A percentile compares a stretch with the other conserved stretches of the same genome.
Conservation (phyloP, 116 monocot species). For the Iris pallida region DNA sequence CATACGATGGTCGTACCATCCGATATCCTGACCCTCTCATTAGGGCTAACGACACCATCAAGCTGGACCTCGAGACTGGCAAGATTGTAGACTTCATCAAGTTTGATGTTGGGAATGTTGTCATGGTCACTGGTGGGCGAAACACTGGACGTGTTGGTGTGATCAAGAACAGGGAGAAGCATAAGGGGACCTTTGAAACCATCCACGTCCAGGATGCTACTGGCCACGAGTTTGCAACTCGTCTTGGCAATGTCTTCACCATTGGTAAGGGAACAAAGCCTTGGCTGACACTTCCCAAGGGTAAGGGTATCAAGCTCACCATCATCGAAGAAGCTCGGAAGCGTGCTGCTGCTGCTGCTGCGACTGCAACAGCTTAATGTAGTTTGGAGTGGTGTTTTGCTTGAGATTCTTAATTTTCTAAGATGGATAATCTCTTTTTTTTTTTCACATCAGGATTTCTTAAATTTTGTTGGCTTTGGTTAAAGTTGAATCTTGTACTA, state of each 20-base stretch:
- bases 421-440: too few species aligned
- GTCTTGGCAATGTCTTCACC: conserved; percentile 54
- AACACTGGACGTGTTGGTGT: conserved; percentile 65
- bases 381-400: not conserved
- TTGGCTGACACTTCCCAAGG: conserved; percentile 63
- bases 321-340: conserved; percentile 71
- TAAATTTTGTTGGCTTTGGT: too few species aligned
- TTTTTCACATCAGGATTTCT: too few species aligned
- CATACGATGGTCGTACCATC: conserved; percentile 45
- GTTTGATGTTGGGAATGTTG: conserved; percentile 63
- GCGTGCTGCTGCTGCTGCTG: conserved; percentile 42
- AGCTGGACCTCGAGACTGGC: conserved; percentile 44
- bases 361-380: conserved; percentile 9
- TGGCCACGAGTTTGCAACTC: conserved; percentile 66
- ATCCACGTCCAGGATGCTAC: conserved; percentile 54
- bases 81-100: conserved; percentile 67
- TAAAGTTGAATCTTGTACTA: too few species aligned
- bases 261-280: conserved; percentile 59
- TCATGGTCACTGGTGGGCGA: conserved; percentile 68
- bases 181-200: conserved; percentile 67
- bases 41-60: conserved; percentile 40
- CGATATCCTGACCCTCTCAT: conserved; percentile 39
- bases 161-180: conserved; percentile 69
- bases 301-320: conserved; percentile 73
- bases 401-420: not conserved